These are phyloP conservation scores for Pestalotiopsis sp. DNA, from an alignment of 2,329 filamentous ascomycete genomes.

Conservation along the genomic window DNA sequence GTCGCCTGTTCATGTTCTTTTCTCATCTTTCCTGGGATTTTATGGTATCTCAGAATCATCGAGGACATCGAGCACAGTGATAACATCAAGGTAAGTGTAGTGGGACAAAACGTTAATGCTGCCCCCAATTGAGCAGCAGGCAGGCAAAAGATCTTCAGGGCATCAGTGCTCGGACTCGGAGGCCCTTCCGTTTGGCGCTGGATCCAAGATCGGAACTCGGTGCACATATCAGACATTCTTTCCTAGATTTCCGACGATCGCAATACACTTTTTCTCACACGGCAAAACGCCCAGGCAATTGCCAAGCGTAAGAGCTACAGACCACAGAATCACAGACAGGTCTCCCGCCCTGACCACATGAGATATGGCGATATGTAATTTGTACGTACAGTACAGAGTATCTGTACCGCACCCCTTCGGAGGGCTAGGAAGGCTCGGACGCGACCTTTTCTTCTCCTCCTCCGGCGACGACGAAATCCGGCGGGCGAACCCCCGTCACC, in stretches of 20 bases:
- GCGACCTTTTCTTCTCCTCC: no score
- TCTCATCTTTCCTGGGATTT: no score
- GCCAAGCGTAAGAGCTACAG: neutral
- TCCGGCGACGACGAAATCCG: neutral
- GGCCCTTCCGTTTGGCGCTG: neutral
- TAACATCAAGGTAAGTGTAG: no score
- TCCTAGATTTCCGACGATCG: neutral
- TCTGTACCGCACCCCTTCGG: no score
- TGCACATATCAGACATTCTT: neutral
- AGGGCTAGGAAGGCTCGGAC: no score
- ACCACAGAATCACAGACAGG: neutral
- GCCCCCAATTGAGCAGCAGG: neutral
- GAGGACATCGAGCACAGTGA: no score
- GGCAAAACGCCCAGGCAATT: neutral
- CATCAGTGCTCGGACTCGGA: neutral
- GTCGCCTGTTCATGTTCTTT: no score
- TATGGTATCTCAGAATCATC: no score
- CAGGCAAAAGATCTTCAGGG: neutral
- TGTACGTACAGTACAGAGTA: neutral
- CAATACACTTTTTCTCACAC: neutral
- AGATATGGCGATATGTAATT: no score
- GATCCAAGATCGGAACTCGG: neutral
- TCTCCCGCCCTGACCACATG: neutral
- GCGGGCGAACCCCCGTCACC: constrained; percentile 2
- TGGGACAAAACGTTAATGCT: neutral